Evolutionary conservation across 2,329 filamentous ascomycete species (phyloP).

Genomic region (Epichloe aotearoae): DNA sequence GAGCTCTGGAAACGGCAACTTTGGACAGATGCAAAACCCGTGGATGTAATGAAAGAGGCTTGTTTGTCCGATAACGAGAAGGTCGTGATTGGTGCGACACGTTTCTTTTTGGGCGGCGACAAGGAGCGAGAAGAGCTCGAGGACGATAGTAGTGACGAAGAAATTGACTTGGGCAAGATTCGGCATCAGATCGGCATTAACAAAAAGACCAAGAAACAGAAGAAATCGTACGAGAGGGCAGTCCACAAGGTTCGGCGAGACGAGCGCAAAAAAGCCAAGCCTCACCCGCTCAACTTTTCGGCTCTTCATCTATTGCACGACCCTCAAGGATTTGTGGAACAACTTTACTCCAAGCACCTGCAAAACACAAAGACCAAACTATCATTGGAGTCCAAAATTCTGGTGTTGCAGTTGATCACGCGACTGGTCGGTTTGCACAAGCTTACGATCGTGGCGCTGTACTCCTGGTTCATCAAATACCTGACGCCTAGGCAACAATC

Average conservation of each 20-base stretch:
- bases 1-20: conserved; percentile 95
- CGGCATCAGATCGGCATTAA: conserved; percentile 83
- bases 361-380: conserved; percentile 77
- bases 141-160: conserved; percentile 76
- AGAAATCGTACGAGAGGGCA: conserved; percentile 66
- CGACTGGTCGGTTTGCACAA: conserved; percentile 87
- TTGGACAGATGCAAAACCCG: conserved; percentile 87
- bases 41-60: conserved; percentile 97
- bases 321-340: conserved; percentile 85
- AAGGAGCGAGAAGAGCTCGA: conserved; percentile 89
- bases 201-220: conserved; percentile 89
- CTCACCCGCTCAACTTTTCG: conserved; percentile 88
- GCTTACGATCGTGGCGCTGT: conserved; percentile 76
- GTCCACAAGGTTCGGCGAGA: conserved; percentile 68
- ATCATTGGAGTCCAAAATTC: conserved; percentile 73
- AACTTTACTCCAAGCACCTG: conserved; percentile 79
- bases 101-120: conserved; percentile 96
- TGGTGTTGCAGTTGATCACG: conserved; percentile 84
- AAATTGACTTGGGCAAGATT: conserved; percentile 64
- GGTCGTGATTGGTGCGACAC: conserved; percentile 72
- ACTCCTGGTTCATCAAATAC: conserved; percentile 93
- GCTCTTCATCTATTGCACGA: conserved; percentile 89
- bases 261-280: conserved; percentile 77
- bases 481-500: conserved; percentile 77
- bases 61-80: conserved; percentile 84